Percentiles rank a stretch among this genome's conserved stretches.
Conservation (phyloP, 2,329 filamentous ascomycete genomes). For the Onygenales sp. region DNA sequence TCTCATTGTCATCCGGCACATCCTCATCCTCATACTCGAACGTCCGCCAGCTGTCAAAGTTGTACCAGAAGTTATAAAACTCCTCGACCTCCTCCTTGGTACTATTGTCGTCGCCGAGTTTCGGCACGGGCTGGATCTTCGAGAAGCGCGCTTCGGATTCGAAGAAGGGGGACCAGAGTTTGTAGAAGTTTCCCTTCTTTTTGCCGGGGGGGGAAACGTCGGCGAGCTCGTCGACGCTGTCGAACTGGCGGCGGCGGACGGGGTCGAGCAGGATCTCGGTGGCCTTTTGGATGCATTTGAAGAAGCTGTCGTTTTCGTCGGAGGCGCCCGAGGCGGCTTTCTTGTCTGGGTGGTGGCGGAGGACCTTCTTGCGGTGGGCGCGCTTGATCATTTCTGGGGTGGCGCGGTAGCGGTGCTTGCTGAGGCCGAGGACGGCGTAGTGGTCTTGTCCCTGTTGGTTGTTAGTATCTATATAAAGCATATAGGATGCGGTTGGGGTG, state of each 20-base stretch:
- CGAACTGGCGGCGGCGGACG: slow-evolving; percentile 84
- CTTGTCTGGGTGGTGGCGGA: slow-evolving; percentile 98
- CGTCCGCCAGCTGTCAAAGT: slow-evolving; percentile 94
- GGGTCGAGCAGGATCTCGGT: slow-evolving; percentile 90
- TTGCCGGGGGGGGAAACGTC: slow-evolving; percentile 87
- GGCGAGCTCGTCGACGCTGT: slow-evolving; percentile 89
- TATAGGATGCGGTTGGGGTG: neutral
- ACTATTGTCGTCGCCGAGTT: slow-evolving; percentile 74
- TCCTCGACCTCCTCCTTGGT: slow-evolving; percentile 81
- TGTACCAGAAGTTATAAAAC: slow-evolving; percentile 99
- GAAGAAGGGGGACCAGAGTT: slow-evolving; percentile 85
- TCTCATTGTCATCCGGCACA: slow-evolving; percentile 97
- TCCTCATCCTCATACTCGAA: slow-evolving; percentile 99
- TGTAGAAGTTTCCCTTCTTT: slow-evolving; percentile 86
- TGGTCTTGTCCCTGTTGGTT: slow-evolving; percentile 72
- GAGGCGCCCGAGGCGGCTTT: slow-evolving; percentile 79
- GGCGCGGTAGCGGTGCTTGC: slow-evolving; percentile 84
- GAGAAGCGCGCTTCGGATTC: slow-evolving; percentile 89
- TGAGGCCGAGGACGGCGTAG: slow-evolving; percentile 89
- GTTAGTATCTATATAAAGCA: neutral
- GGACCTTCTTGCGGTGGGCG: slow-evolving; percentile 98
- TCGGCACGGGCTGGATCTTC: slow-evolving; percentile 77
- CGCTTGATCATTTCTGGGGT: slow-evolving; percentile 98
- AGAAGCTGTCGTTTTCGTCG: slow-evolving; percentile 90
- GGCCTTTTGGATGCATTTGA: slow-evolving; percentile 99